phyloP scores from a whole-genome alignment of 2,329 filamentous ascomycete species.

The Beauveria pseudobassiana region DNA sequence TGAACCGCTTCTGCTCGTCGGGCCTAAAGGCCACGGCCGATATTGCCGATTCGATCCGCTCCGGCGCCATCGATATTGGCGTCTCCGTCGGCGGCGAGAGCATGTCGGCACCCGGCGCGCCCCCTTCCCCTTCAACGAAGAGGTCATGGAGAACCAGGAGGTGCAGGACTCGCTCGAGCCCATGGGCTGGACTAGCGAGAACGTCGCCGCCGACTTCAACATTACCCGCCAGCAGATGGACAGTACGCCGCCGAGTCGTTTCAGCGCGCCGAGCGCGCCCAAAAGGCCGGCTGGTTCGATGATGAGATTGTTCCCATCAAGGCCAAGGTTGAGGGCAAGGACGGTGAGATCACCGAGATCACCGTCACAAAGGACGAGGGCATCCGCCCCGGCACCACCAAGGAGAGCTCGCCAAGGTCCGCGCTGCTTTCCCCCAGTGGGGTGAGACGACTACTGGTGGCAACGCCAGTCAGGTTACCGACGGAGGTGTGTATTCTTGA shows the following conservation, averaged over 20 bases:
- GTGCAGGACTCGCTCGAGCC: conserved; percentile 81
- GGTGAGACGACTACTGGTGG: conserved; percentile 82
- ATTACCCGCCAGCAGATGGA: conserved; percentile 77
- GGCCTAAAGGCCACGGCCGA: conserved; percentile 93
- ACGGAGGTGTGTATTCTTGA: conserved; percentile 55
- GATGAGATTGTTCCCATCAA: conserved; percentile 91
- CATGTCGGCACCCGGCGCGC: conserved; percentile 72
- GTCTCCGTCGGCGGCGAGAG: conserved; percentile 82
- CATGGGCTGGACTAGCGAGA: conserved; percentile 98
- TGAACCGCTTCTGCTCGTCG: conserved; percentile 97
- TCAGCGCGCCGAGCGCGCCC: conserved; percentile 76
- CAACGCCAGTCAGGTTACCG: conserved; percentile 91
- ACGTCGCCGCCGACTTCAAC: conserved; percentile 85
- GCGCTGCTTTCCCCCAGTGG: conserved; percentile 83
- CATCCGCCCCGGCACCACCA: conserved; percentile 82
- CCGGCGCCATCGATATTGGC: conserved; percentile 77
- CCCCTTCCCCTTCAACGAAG: conserved; percentile 69
- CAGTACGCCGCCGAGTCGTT: conserved; percentile 81
- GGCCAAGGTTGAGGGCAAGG: conserved; percentile 74
- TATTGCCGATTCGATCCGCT: conserved; percentile 79
- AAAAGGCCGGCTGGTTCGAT: conserved; percentile 84
- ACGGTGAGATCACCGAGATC: conserved; percentile 70
- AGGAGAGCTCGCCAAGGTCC: conserved; percentile 76
- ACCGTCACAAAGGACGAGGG: conserved; percentile 84
- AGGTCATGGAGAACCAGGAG: conserved; percentile 68